phyloP scores from a whole-genome alignment of 169 alveolate genomes.

The Cytauxzoon felis region DNA sequence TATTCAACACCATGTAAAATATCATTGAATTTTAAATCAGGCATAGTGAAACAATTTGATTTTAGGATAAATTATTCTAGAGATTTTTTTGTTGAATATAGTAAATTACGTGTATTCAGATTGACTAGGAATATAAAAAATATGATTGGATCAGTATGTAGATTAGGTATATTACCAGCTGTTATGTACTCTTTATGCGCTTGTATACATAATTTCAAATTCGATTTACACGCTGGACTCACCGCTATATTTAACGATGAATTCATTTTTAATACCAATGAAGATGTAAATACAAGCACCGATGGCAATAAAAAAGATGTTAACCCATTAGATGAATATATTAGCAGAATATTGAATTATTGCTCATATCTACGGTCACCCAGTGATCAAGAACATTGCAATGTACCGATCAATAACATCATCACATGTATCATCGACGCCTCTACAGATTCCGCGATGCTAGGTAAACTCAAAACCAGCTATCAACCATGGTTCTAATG shows the following conservation, averaged over 20 bases:
- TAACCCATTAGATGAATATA: conserved; percentile 52
- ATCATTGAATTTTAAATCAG: conserved; percentile 33
- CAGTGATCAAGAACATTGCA: conserved; percentile 60
- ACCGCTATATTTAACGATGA: conserved; percentile 69
- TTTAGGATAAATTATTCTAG: conserved; percentile 37
- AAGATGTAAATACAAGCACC: neutral
- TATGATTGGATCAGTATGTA: conserved; percentile 78
- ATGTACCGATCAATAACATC: conserved; percentile 57
- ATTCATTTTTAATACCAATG: neutral
- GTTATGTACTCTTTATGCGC: conserved; percentile 71
- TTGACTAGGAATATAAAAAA: conserved; percentile 75
- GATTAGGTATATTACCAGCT: conserved; percentile 79
- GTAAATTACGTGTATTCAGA: conserved; percentile 65
- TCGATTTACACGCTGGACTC: conserved; percentile 65
- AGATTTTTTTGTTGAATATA: conserved; percentile 45
- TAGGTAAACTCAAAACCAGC: conserved; percentile 58
- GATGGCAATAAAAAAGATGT: neutral
- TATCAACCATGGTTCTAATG: conserved; percentile 61
- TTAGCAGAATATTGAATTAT: conserved; percentile 53
- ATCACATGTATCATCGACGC: conserved; percentile 58
- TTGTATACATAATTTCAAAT: conserved; percentile 70
- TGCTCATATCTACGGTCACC: conserved; percentile 62
- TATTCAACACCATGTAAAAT: conserved; percentile 57
- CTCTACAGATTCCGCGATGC: conserved; percentile 58
- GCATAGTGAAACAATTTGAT: conserved; percentile 45